Evolutionary conservation across 225 moss, liverwort and hornwort genomes (phyloP), one percentile per base, ranked within the genome.

Genomic region (Antitrichia curtipendula): DNA sequence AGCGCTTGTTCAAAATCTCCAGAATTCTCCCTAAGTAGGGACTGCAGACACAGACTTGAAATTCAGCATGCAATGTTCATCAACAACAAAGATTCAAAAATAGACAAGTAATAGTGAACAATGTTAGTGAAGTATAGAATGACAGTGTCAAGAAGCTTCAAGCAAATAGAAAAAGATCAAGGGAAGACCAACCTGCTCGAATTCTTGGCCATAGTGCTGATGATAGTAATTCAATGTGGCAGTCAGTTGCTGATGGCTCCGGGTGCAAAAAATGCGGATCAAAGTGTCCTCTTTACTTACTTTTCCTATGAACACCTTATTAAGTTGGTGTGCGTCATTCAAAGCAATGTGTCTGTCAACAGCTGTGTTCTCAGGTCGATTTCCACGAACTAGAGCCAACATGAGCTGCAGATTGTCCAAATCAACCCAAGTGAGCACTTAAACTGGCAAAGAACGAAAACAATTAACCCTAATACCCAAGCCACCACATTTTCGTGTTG

Each of bases 281-380:
- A 92, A 50, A 52, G 89, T 94, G 66, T 94, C 92, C 52, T 92
- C 92, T 71, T 90, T 86, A 36, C 89, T 75, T 41, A 82, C 86
- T 86, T 91, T 91, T 45, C 91, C 89, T 36, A 81, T 74, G 65
- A 88, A 90, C 78, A 91, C 91, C 87, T 91, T 94, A 57, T 92
- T 91, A 16, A 94, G 69, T 80, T 91, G 92, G 82, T 94, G 94
- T 32, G 94, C 94, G 60, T 94, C 92, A 31, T 83, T 94, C 88
- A 94, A 82, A 78, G 94, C 94, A 22, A 94, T 92, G 78, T 94
- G 91, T 83, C 94, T 88, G 86, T 95, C 93, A 45, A 95, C 90
- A 50, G 83, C 27, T 32, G 72, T 86, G 40, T 80, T 91, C 68
- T 93, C 94, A 34, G 93, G 94, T 76, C 94, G 92, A 86, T 88